phyloP scores from a whole-genome alignment of 164 flowering plant species.

The Annona cherimola region DNA sequence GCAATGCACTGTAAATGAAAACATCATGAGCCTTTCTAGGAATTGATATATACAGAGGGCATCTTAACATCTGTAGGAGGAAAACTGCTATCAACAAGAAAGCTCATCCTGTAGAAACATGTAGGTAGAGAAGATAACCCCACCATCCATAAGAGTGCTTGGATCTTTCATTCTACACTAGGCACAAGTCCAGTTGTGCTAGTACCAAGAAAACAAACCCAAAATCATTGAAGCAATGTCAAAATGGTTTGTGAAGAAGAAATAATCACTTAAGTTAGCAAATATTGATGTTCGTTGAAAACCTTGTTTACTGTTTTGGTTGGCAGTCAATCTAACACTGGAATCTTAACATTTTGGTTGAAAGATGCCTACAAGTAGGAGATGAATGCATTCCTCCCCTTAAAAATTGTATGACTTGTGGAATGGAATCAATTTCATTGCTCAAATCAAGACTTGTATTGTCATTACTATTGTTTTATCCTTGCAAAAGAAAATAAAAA shows the following conservation, averaged over 20 bases:
- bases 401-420: neutral
- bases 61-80: neutral
- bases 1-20: constrained; percentile 66
- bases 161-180: neutral
- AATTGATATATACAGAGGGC: neutral
- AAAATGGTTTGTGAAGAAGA: neutral
- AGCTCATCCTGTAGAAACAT: neutral
- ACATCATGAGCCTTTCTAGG: constrained; percentile 7
- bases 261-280: neutral
- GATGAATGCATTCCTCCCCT: neutral
- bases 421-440: neutral
- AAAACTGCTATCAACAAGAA: neutral
- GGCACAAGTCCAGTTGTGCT: neutral
- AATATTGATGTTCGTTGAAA: neutral
- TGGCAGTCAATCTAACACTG: neutral
- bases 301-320: neutral
- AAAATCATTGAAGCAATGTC: neutral
- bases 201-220: neutral
- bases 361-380: neutral
- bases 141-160: too few species aligned
- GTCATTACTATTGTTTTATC: neutral
- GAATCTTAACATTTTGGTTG: neutral
- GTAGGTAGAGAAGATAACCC: neutral
- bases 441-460: neutral
- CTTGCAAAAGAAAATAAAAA: neutral